A percentile compares a stretch with the other conserved stretches of the same genome.
phyloP scores from a whole-genome alignment of 148 eudicot genomes.

The Euryodendron excelsum region DNA sequence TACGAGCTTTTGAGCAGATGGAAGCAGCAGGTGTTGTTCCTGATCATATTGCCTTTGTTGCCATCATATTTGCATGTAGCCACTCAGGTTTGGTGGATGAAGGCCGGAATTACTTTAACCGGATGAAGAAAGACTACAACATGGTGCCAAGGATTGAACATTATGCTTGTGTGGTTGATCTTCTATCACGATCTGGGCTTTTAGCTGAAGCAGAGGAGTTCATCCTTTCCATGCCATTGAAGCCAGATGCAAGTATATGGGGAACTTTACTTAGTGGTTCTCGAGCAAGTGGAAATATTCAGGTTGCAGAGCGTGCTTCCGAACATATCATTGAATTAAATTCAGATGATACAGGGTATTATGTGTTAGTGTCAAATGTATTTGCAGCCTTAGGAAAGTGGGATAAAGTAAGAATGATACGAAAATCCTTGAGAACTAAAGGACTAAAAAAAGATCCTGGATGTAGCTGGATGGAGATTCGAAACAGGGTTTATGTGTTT shows the following conservation, averaged over 20 bases:
- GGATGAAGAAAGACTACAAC: slow-evolving; percentile 37
- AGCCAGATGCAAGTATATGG: slow-evolving; percentile 54
- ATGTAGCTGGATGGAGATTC: slow-evolving; percentile 45
- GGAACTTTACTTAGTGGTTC: slow-evolving; percentile 49
- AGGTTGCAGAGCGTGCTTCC: slow-evolving; percentile 41
- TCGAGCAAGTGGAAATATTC: slow-evolving; percentile 35
- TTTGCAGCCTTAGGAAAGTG: slow-evolving; percentile 45
- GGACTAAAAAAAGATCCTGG: slow-evolving; percentile 48
- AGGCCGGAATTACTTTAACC: slow-evolving; percentile 32
- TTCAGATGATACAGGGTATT: slow-evolving; percentile 36
- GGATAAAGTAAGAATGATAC: slow-evolving; percentile 38
- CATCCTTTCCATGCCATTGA: slow-evolving; percentile 40
- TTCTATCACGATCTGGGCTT: slow-evolving; percentile 38
- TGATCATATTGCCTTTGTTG: slow-evolving; percentile 41
- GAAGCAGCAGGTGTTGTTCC: slow-evolving; percentile 37
- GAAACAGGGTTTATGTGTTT: slow-evolving; percentile 27
- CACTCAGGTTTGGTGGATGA: slow-evolving; percentile 53
- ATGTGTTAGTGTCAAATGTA: slow-evolving; percentile 47
- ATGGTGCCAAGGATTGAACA: slow-evolving; percentile 43
- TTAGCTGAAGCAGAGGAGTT: slow-evolving; percentile 43
- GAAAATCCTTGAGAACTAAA: slow-evolving; percentile 34
- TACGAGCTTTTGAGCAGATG: slow-evolving; percentile 40
- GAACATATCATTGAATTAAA: slow-evolving; percentile 26
- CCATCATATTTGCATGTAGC: slow-evolving; percentile 49
- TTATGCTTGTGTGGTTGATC: slow-evolving; percentile 54